phyloP scores from a whole-genome alignment of 2,329 filamentous ascomycete genomes.

The Pseudogymnoascus sp. region DNA sequence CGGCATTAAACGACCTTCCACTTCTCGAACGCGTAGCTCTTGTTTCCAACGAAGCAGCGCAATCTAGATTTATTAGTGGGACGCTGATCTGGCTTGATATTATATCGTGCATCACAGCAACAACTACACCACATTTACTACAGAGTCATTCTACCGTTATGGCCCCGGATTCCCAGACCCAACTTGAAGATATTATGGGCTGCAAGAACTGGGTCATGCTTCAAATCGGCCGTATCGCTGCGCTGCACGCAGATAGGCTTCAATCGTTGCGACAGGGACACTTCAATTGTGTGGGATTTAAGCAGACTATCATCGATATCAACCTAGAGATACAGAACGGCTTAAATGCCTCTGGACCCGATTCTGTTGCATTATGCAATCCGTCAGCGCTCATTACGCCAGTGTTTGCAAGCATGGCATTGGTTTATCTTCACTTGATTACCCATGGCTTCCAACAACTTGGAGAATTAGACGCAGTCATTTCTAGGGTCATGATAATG shows the following conservation, averaged over 20 bases:
- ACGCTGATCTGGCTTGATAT: slow-evolving; percentile 44
- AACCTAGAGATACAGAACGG: slow-evolving; percentile 19
- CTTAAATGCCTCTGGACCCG: slow-evolving; percentile 14
- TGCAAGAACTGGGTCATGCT: slow-evolving; percentile 52
- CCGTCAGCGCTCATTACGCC: slow-evolving; percentile 18
- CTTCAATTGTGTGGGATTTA: slow-evolving; percentile 15
- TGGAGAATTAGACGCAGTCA: slow-evolving; percentile 14
- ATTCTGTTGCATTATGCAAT: slow-evolving; percentile 9
- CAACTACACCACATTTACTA: slow-evolving; percentile 36
- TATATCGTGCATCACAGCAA: slow-evolving; percentile 42
- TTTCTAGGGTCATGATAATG: slow-evolving; percentile 19
- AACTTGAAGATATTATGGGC: slow-evolving; percentile 46
- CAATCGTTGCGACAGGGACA: slow-evolving; percentile 30
- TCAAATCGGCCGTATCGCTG: slow-evolving; percentile 47
- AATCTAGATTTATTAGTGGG: slow-evolving; percentile 42
- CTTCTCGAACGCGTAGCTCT: slow-evolving; percentile 19
- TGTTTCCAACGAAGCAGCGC: slow-evolving; percentile 39
- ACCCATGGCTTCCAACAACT: slow-evolving; percentile 18
- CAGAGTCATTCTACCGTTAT: slow-evolving; percentile 37
- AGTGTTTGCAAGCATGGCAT: slow-evolving; percentile 21
- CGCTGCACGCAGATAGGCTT: slow-evolving; percentile 51
- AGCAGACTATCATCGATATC: slow-evolving; percentile 17
- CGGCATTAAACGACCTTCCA: slow-evolving; percentile 9
- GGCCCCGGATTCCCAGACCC: slow-evolving; percentile 29
- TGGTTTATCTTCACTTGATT: slow-evolving; percentile 24